Base-by-base conservation (phyloP, 75 land plant species). In the Larix kaempferi region DNA sequence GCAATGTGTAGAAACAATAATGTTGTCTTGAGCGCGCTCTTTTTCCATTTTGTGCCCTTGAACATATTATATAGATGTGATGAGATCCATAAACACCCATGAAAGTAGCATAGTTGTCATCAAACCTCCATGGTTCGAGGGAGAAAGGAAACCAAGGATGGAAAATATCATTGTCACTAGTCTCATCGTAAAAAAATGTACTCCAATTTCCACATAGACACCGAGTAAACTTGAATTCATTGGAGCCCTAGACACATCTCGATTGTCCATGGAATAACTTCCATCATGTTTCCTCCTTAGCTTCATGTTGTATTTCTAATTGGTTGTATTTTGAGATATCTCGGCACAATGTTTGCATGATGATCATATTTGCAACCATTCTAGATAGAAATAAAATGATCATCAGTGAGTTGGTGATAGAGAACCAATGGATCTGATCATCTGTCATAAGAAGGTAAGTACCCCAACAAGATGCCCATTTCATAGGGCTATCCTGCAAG, bases 291-390 rank as follows among this genome's bases (percentile, higher is more conserved):
- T 29, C 1, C 33, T 29, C 33, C 1, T n/a, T n/a, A n/a, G n/a
- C n/a, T n/a, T n/a, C n/a, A n/a, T n/a, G n/a, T n/a, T 29, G 33
- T 91, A 86, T 88, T 59, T 91, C 93, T 29, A 89, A 77, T 71
- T 91, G 33, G 33, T 29, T 29, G 33, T 29, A 29, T 29, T 29
- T 29, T 29, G 15, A 86, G 63, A 91, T 91, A 73, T 91, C 93
- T 35, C 92, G 79, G 57, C 87, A 91, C 21, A 91, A 80, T 23
- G 93, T 91, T n/a, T 92, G 80, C 78, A 91, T 74, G 91, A 89
- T 91, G 76, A 91, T 91, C 93, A 91, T n/a, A n/a, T n/a, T 86
- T 21, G 93, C 92, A 1, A 91, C 87, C 89, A 89, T n/a, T n/a
- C n/a, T n/a, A n/a, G n/a, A n/a, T n/a, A n/a, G n/a, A n/a, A n/a